Conservation (phyloP, 805 yeast species). For the Ogataea thermomethanolica region DNA sequence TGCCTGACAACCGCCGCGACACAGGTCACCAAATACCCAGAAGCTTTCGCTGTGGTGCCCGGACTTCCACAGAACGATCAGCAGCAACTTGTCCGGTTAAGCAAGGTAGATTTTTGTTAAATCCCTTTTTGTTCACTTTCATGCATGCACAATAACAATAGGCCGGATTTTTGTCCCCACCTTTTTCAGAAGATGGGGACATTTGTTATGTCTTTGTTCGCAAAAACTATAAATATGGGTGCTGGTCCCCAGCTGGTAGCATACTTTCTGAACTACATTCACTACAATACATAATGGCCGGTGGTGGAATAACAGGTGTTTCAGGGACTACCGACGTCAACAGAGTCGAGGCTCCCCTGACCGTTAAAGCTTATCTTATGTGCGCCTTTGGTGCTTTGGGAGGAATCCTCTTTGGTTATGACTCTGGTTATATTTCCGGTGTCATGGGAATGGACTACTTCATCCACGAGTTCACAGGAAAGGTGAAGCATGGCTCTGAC, state of each 20-base stretch:
- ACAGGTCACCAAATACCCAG: too few species aligned
- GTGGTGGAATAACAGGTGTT: conserved; percentile 6
- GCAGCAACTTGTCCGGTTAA: too few species aligned
- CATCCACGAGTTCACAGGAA: conserved; percentile 29
- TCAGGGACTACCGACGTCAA: conserved; percentile 20
- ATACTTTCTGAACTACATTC: not conserved
- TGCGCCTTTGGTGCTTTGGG: conserved; percentile 65
- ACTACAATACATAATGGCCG: not conserved
- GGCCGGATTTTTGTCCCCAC: conserved; percentile 11
- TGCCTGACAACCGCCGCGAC: too few species aligned
- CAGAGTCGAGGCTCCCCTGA: conserved; percentile 37
- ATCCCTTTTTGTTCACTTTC: not conserved
- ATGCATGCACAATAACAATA: conserved; percentile 5
- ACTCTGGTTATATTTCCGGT: conserved; percentile 66
- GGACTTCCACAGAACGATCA: too few species aligned
- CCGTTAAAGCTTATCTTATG: conserved; percentile 34
- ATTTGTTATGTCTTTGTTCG: not conserved
- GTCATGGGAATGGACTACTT: conserved; percentile 59
- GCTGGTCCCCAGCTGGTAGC: not conserved
- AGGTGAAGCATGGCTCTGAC: conserved; percentile 17
- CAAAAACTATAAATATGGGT: not conserved
- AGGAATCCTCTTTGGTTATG: conserved; percentile 65
- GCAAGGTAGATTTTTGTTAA: too few species aligned
- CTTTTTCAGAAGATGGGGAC: not conserved
- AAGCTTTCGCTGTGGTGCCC: too few species aligned